Base-by-base conservation (phyloP, 2,329 filamentous ascomycete species). In the Graphilbum ipis-grandicollis region DNA sequence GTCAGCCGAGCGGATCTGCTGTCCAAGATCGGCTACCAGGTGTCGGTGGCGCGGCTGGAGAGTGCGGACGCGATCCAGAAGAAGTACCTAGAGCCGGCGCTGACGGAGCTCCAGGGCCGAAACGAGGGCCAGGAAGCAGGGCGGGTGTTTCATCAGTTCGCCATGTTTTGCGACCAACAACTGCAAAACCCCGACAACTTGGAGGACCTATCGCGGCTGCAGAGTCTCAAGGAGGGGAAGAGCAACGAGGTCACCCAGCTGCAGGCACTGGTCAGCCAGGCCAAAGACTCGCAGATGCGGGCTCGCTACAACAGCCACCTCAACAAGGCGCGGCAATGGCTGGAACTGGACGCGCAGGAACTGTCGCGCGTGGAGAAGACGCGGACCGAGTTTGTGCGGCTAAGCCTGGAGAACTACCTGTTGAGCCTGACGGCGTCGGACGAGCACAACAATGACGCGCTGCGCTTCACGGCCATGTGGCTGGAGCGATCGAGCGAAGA, bases 401-500 rank as follows among this genome's bases (percentile, higher is more conserved):
- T 90, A 46, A 90, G 85, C 52, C 60, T 98, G 17, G 84, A 93
- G 51, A 96, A 96, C 50, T 98, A 98, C 48, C 66, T 98, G 3
- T 69, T 88, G 3, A 81, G 83, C 2, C 66, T 99, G 26, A 69
- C 68, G 34, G 82, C 86, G 13, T 93, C 82, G 18, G 86, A 98
- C 48, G 75, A 81, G 25, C 79, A 92, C 56, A 80, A 93, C 50
- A 85, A 84, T 44, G 85, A 93, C 50, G 79, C 84, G 3, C 67
- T 98, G 36, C 79, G 90, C 2, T 94, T 98, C 52, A 86, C 86
- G 38, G 83, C 90, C 0, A 60, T 99, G 15, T 99, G 90, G 90
- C 69, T 98, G 9, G 85, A 93, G 51, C 74, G 86, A 42, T 79
- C 83, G 0, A 71, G 74, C n/a, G 78, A 79, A 40, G 63, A 73